phyloP scores from a whole-genome alignment of 2,329 filamentous ascomycete genomes.

The Lomentospora prolificans region DNA sequence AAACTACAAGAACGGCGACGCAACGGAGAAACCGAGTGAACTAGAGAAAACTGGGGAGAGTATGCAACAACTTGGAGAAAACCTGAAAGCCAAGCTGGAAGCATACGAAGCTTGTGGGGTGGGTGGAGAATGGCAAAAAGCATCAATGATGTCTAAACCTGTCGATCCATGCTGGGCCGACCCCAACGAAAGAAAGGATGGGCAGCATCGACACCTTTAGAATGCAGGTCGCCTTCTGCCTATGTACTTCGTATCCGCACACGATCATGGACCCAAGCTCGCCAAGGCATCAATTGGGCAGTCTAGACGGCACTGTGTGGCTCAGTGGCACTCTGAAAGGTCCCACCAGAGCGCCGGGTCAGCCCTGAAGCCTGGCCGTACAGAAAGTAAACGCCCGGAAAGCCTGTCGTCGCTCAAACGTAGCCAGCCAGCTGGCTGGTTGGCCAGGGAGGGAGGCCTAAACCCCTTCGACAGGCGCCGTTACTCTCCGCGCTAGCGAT shows the following conservation, averaged over 20 bases:
- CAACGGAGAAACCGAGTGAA: neutral
- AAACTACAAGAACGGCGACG: no score
- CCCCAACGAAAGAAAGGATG: neutral
- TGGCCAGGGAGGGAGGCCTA: neutral
- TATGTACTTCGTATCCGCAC: no score
- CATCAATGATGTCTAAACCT: neutral
- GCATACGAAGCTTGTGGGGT: neutral
- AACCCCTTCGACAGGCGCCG: neutral
- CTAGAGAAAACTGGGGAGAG: neutral
- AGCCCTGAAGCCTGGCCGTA: neutral
- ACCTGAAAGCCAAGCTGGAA: neutral
- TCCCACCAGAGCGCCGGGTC: neutral
- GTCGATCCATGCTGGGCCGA: neutral
- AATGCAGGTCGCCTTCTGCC: no score
- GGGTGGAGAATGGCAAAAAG: neutral
- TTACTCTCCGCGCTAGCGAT: no score
- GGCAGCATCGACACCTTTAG: neutral
- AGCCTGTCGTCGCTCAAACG: no score
- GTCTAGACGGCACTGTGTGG: neutral
- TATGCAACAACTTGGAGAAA: neutral
- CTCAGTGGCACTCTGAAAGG: neutral
- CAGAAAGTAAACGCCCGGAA: no score
- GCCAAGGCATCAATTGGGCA: neutral
- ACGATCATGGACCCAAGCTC: neutral
- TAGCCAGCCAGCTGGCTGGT: no score